A percentile compares a stretch with the other conserved stretches of the same genome.
Evolutionary conservation across 129 eudicot genomes (phyloP).

Genomic region (Scalesia atractyloides): DNA sequence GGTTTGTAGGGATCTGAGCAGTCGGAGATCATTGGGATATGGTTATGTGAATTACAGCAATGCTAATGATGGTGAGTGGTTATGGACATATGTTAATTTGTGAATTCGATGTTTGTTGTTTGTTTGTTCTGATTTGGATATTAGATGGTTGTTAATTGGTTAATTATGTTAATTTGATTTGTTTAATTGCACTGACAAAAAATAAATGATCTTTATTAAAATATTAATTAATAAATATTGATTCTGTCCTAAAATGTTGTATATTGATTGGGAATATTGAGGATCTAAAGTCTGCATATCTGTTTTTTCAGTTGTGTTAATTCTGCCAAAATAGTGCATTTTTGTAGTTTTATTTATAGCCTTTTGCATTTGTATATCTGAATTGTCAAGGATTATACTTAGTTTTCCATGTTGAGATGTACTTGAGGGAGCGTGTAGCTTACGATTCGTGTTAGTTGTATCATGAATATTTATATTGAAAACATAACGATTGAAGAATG

Average conservation of each 20-base stretch:
- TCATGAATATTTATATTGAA: too few species aligned
- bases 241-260: neutral
- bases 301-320: too few species aligned
- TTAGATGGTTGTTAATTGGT: neutral
- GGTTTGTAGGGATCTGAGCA: conserved; percentile 3
- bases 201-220: neutral
- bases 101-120: neutral
- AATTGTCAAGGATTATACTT: too few species aligned
- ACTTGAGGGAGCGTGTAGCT: too few species aligned
- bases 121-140: neutral
- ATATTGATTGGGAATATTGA: too few species aligned
- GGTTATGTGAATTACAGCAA: conserved; percentile 2
- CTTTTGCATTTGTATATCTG: too few species aligned
- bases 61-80: neutral
- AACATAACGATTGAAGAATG: too few species aligned
- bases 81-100: neutral
- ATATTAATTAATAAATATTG: neutral
- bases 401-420: too few species aligned
- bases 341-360: too few species aligned
- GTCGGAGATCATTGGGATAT: neutral
- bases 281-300: too few species aligned
- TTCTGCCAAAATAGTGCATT: too few species aligned
- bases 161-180: neutral
- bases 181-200: neutral
- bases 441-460: too few species aligned